Evolutionary conservation across 768 basidiomycete species (phyloP).

Genomic region (Calvatia gigantea): DNA sequence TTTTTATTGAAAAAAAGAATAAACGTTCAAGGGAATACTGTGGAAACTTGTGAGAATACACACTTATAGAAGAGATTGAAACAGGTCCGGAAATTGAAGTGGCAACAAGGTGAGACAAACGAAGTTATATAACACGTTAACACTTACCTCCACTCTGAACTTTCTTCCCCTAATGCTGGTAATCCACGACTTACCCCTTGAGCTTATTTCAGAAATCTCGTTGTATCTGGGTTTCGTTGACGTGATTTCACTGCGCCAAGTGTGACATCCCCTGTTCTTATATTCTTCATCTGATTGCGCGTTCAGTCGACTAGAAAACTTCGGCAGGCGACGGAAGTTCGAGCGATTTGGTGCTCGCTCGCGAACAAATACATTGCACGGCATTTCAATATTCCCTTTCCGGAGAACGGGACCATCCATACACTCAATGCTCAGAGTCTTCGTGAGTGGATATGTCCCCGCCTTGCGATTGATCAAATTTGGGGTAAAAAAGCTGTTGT

Average conservation of each 20-base stretch:
- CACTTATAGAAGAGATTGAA: too few species aligned
- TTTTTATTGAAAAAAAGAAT: too few species aligned
- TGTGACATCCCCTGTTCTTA: neutral
- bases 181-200: neutral
- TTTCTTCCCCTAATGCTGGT: too few species aligned
- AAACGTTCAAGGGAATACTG: too few species aligned
- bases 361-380: neutral
- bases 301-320: neutral
- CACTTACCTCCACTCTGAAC: too few species aligned
- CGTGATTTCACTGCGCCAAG: neutral
- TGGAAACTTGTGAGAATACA: too few species aligned
- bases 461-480: neutral
- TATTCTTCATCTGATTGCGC: neutral
- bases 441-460: neutral
- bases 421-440: neutral
- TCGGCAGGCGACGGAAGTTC: neutral
- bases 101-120: too few species aligned
- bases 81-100: too few species aligned
- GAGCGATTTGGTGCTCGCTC: neutral
- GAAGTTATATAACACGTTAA: too few species aligned
- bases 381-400: neutral
- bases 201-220: neutral
- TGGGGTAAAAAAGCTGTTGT: neutral
- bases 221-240: neutral
- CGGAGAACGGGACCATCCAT: neutral